These are phyloP conservation scores for Linderina pennispora DNA, from an alignment of 192 early-diverging fungal species.

Conservation along the genomic window DNA sequence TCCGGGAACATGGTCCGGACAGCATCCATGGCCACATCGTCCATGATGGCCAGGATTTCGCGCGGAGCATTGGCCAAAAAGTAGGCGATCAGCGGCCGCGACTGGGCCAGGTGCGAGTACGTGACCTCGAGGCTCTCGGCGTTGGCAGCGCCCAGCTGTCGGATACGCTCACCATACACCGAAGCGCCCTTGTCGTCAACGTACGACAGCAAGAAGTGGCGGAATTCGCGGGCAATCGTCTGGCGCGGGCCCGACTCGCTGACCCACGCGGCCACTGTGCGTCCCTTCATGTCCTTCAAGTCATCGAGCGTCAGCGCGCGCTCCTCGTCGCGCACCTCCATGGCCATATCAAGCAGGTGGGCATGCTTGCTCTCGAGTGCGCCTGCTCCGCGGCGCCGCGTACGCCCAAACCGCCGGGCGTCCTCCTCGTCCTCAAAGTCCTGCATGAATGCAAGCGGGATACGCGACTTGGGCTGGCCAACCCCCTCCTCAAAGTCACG, in stretches of 20 bases:
- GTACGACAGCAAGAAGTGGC: constrained; percentile 80
- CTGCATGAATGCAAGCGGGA: constrained; percentile 85
- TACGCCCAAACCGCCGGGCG: constrained; percentile 1
- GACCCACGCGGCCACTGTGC: constrained; percentile 79
- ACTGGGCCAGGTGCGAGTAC: constrained; percentile 72
- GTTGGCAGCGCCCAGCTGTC: constrained; percentile 80
- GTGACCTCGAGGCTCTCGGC: constrained; percentile 82
- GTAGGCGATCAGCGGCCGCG: constrained; percentile 83
- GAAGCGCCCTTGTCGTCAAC: constrained; percentile 81
- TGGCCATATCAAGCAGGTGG: constrained; percentile 48
- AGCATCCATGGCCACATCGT: constrained; percentile 88
- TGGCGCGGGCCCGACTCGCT: constrained; percentile 75
- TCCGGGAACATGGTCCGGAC: constrained; percentile 82
- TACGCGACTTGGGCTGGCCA: constrained; percentile 32
- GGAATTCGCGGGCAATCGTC: constrained; percentile 82
- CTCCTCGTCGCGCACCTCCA: constrained; percentile 59
- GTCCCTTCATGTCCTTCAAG: constrained; percentile 76
- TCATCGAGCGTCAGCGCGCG: constrained; percentile 68
- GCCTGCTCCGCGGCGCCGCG: constrained; percentile 5
- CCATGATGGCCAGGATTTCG: constrained; percentile 87
- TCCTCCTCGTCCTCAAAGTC: constrained; percentile 65
- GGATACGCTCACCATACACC: constrained; percentile 90
- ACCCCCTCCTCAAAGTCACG: constrained; percentile 76
- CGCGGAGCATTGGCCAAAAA: constrained; percentile 84
- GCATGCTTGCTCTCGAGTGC: constrained; percentile 29